Evolutionary conservation across 805 yeast genomes (phyloP), one percentile per base, ranked within the genome.

Genomic region (Barnettozyma sucrosica): DNA sequence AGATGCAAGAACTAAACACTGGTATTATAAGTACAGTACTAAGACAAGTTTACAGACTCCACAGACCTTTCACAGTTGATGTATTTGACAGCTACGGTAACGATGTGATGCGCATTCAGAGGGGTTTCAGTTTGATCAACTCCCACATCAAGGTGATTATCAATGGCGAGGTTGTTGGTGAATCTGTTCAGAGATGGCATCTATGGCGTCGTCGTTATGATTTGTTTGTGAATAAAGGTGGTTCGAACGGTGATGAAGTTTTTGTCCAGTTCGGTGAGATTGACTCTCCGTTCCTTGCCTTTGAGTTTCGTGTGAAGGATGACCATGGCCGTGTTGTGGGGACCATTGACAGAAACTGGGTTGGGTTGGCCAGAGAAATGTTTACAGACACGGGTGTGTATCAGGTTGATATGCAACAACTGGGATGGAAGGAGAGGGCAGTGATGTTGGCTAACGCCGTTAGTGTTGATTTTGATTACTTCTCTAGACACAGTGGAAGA

Each of bases 381-480:
- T 84, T 92, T 60, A 90, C 98, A 0, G 98, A 93, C 65, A 86
- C 97, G 0, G 98, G 98, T 52, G 90, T 89, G 2, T 92, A 93
- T 64, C 79, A 90, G 26, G 67, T 92, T 25, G 68, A 96, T 50
- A 85, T 89, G 86, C 59, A 44, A 13, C 37, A 62, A 14, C 65
- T 93, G 65, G 77, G 83, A 4, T 66, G 89, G 38, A 95, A 85
- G 62, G 86, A 93, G 65, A 77, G 96, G 55, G 96, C 97, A 0
- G 80, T 89, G 1, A 60, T 93, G 64, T 70, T 93, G 47, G 96
- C 89, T 0, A 86, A 85, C 51, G 96, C 97, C 0, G 83, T 93
- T 2, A 85, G 95, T 49, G 84, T 93, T 51, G 99, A 93, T 65
- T 93, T 89, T 66, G 99, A 93, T 66, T 93, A 90, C 68, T 93